Conservation (phyloP, 2,329 filamentous ascomycete species). For the Penicillium sp. region DNA sequence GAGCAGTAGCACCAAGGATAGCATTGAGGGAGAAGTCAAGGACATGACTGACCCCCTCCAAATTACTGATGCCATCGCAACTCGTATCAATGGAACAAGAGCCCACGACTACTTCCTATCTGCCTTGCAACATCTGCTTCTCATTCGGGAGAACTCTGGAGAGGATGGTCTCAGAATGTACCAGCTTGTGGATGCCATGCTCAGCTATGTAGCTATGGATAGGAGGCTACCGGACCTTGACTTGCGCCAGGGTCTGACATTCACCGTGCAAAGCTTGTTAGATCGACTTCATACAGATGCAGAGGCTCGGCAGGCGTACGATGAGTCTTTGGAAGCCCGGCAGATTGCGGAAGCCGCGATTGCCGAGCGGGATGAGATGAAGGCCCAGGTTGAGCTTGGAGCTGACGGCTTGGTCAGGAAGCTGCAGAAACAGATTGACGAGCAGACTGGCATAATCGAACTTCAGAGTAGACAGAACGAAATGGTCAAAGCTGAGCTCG, state of each 20-base stretch:
- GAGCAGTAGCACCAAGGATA: slow-evolving; percentile 87
- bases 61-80: slow-evolving; percentile 91
- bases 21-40: slow-evolving; percentile 81
- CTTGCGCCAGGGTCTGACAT: slow-evolving; percentile 95
- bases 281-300: slow-evolving; percentile 97
- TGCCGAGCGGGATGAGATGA: slow-evolving; percentile 95
- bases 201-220: slow-evolving; percentile 99
- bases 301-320: slow-evolving; percentile 87
- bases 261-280: slow-evolving; percentile 91
- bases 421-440: slow-evolving; percentile 90
- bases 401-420: slow-evolving; percentile 93
- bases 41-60: slow-evolving; percentile 92
- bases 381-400: slow-evolving; percentile 82
- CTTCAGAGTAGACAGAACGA: slow-evolving; percentile 86
- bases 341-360: slow-evolving; percentile 95
- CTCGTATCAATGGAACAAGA: slow-evolving; percentile 79
- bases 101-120: slow-evolving; percentile 96
- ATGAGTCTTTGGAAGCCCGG: slow-evolving; percentile 87
- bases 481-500: slow-evolving; percentile 84
- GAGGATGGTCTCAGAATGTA: slow-evolving; percentile 95
- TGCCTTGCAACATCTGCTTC: slow-evolving; percentile 89
- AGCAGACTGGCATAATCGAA: slow-evolving; percentile 88
- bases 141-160: slow-evolving; percentile 88
- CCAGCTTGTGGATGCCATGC: slow-evolving; percentile 97
- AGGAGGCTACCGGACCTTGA: slow-evolving; percentile 94